phyloP scores from a whole-genome alignment of 306 rosid genomes.

The Rosa lucieae region DNA sequence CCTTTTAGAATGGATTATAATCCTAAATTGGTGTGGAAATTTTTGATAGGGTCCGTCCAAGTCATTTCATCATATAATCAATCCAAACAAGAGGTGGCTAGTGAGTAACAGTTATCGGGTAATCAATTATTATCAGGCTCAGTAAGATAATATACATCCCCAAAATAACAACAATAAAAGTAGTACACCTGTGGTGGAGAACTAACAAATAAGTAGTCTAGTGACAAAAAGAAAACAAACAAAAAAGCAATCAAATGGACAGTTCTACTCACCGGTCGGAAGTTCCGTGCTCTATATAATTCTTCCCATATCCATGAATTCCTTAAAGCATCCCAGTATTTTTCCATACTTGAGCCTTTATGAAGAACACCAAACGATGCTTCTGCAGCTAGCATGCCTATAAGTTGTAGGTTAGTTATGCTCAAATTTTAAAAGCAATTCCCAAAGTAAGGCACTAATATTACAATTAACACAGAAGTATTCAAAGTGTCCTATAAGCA shows the following conservation, averaged over 20 bases:
- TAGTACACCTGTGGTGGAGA: background rate
- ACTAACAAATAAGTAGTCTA: constrained; percentile 11
- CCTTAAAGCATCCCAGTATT: constrained; percentile 75
- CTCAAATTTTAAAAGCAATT: constrained; percentile 13
- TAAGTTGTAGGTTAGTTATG: constrained; percentile 10
- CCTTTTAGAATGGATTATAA: background rate
- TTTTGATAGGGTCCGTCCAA: background rate
- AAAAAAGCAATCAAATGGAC: constrained; percentile 5
- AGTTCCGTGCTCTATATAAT: constrained; percentile 69
- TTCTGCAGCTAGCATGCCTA: constrained; percentile 98
- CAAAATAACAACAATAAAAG: background rate
- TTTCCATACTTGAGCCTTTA: constrained; percentile 63
- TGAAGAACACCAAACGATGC: constrained; percentile 59
- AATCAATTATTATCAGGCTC: constrained; percentile 5
- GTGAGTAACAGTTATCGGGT: too few relatives aligned
- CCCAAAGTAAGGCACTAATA: background rate
- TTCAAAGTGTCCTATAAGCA: background rate
- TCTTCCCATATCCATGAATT: constrained; percentile 96
- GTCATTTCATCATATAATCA: background rate
- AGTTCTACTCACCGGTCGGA: constrained; percentile 67
- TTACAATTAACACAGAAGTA: background rate
- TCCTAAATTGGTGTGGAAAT: background rate
- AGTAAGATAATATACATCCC: background rate
- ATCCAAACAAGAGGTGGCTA: constrained; percentile 3
- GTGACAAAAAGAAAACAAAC: constrained; percentile 13